Evolutionary conservation across 306 rosid genomes (phyloP).

Genomic region (Argentina anserina): DNA sequence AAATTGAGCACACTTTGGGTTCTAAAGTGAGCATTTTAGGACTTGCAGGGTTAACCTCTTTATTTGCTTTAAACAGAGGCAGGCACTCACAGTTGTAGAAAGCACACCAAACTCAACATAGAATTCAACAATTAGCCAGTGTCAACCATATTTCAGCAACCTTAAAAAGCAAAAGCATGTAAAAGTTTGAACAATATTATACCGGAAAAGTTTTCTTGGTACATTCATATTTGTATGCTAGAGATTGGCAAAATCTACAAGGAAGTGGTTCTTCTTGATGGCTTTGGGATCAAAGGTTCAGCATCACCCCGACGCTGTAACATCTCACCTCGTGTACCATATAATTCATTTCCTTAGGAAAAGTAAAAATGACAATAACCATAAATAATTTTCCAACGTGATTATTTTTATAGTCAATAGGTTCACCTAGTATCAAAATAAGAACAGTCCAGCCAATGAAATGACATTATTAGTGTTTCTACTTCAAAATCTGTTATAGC

Average conservation of each 20-base stretch:
- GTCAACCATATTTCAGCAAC: slow-evolving; percentile 2
- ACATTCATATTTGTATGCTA: neutral
- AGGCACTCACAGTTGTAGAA: neutral
- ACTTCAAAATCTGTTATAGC: neutral
- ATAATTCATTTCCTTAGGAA: neutral
- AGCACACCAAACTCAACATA: neutral
- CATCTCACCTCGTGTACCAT: neutral
- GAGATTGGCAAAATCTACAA: neutral
- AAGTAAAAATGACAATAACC: neutral
- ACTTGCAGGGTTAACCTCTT: neutral
- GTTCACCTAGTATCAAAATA: neutral
- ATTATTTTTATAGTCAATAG: neutral
- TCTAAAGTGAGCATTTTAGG: neutral
- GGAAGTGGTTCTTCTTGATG: neutral
- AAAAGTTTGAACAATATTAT: slow-evolving; percentile 4
- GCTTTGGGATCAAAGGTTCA: neutral
- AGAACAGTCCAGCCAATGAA: neutral
- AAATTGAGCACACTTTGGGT: too few relatives aligned
- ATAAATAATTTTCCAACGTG: neutral
- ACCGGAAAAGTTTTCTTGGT: neutral
- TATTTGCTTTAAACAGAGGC: neutral
- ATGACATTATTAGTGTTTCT: neutral
- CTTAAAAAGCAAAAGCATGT: neutral
- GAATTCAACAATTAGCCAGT: neutral
- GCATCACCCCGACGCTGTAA: neutral